A percentile compares a stretch with the other conserved stretches of the same genome.
Conservation (phyloP, 2,329 filamentous ascomycete genomes). For the Fusarium sp. region DNA sequence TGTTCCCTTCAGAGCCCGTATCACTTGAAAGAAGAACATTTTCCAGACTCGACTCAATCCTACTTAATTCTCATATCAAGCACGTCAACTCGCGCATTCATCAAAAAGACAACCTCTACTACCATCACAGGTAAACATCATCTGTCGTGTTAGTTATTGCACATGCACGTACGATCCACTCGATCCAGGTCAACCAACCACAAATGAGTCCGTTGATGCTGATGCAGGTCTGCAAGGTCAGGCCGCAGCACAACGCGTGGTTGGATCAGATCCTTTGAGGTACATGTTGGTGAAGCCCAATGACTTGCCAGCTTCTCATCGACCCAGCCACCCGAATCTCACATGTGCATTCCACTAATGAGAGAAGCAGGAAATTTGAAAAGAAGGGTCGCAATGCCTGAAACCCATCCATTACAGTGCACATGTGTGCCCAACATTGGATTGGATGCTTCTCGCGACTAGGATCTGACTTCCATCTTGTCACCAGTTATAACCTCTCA, state of each 20-base stretch:
- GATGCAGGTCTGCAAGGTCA: slow-evolving; percentile 36
- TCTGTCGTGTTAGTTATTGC: slow-evolving; percentile 12
- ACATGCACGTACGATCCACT: slow-evolving; percentile 33
- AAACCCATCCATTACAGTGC: slow-evolving; percentile 7
- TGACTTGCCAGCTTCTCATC: slow-evolving; percentile 8
- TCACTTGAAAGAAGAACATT: not conserved
- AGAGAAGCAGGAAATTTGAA: slow-evolving; percentile 1
- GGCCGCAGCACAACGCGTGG: slow-evolving; percentile 28
- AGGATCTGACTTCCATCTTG: slow-evolving; percentile 9
- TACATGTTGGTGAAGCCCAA: slow-evolving; percentile 27
- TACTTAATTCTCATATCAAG: not conserved
- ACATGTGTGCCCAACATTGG: slow-evolving; percentile 11
- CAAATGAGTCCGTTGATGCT: slow-evolving; percentile 21
- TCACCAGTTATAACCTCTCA: not conserved
- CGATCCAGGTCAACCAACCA: slow-evolving; percentile 29
- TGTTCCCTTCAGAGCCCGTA: slow-evolving; percentile 4
- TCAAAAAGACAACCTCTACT: not conserved
- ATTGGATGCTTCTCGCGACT: slow-evolving; percentile 14
- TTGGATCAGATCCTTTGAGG: slow-evolving; percentile 34
- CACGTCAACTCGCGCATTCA: not conserved
- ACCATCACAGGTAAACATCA: not conserved
- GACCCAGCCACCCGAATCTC: slow-evolving; percentile 33
- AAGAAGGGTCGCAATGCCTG: slow-evolving; percentile 20
- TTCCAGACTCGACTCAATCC: not conserved
- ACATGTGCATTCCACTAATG: slow-evolving; percentile 37